Conservation (phyloP, 1,139 yeast genomes). For the Suhomyces yuchorum region DNA sequence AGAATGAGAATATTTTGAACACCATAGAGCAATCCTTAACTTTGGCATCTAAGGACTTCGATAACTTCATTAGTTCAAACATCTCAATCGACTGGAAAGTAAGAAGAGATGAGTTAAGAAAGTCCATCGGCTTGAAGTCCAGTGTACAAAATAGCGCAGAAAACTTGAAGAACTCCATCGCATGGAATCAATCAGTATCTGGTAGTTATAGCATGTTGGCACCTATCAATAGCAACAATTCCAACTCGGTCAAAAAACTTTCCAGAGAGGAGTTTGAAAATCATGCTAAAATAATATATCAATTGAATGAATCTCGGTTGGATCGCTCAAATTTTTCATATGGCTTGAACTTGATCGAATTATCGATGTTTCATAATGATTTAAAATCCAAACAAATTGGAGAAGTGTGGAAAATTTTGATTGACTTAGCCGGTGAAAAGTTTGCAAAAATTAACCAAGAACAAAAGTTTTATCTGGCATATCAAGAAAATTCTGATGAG, state of each 20-base stretch:
- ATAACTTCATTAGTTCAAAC: constrained; percentile 69
- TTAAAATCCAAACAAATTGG: constrained; percentile 62
- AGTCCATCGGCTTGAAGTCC: constrained; percentile 55
- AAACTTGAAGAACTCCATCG: constrained; percentile 26
- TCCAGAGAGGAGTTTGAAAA: constrained; percentile 66
- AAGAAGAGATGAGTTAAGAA: constrained; percentile 70
- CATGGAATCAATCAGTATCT: constrained; percentile 42
- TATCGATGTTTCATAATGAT: constrained; percentile 53
- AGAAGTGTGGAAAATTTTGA: constrained; percentile 65
- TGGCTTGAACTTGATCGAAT: constrained; percentile 54
- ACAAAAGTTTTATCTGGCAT: constrained; percentile 46
- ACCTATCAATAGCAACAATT: constrained; percentile 27
- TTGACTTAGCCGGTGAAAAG: constrained; percentile 43
- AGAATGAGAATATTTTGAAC: constrained; percentile 79
- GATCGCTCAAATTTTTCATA: constrained; percentile 51
- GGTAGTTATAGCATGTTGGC: constrained; percentile 39
- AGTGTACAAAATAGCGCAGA: constrained; percentile 14
- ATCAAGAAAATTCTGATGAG: constrained; percentile 24
- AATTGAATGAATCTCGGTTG: constrained; percentile 70
- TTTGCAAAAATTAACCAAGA: constrained; percentile 42
- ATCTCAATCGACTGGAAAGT: constrained; percentile 83
- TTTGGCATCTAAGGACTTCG: constrained; percentile 82
- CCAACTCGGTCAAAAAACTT: constrained; percentile 33
- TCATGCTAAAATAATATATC: constrained; percentile 70
- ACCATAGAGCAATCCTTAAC: constrained; percentile 82